Percentiles rank a stretch among this genome's conserved stretches.
Conservation (phyloP, 1,284 basidiomycete genomes). For the Psilocybe mexicana region DNA sequence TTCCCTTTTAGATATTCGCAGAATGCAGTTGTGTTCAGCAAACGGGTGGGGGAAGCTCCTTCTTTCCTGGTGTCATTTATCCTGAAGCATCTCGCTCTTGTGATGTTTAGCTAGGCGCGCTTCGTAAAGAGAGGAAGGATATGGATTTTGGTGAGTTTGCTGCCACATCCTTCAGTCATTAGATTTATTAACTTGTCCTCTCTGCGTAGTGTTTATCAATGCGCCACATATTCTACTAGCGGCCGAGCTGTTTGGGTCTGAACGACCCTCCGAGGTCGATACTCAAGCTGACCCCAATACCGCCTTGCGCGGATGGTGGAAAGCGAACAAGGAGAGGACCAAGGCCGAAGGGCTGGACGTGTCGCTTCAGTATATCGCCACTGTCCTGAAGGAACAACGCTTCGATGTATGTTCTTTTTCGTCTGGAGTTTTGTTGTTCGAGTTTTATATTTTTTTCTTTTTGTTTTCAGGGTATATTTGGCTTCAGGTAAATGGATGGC, state of each 20-base stretch:
- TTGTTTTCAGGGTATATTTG: conserved; percentile 70
- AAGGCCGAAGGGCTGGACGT: conserved; percentile 63
- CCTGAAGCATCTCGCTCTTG: not conserved
- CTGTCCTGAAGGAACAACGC: conserved; percentile 47
- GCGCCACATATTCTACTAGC: conserved; percentile 75
- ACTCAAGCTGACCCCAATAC: conserved; percentile 56
- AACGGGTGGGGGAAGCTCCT: conserved; percentile 55
- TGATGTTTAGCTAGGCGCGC: conserved; percentile 60
- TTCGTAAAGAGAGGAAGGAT: conserved; percentile 70
- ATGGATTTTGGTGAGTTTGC: conserved; percentile 64
- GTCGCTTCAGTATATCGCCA: conserved; percentile 45
- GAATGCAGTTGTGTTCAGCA: conserved; percentile 78
- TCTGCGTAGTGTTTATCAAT: conserved; percentile 72
- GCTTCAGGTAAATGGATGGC: conserved; percentile 59
- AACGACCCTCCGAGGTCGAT: conserved; percentile 46
- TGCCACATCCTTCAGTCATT: not conserved
- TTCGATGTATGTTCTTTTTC: conserved; percentile 54
- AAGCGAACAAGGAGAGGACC: conserved; percentile 51
- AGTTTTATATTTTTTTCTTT: not conserved
- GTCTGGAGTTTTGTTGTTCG: not conserved
- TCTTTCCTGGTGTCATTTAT: not conserved
- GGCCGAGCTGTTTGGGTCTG: conserved; percentile 61
- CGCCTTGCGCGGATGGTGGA: conserved; percentile 83
- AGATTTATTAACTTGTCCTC: not conserved
- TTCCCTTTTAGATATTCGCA: conserved; percentile 70